Percentiles rank a stretch among this genome's conserved stretches.
Conservation (phyloP, 108 stramenopile genomes). For the Discostella pseudostelligera region DNA sequence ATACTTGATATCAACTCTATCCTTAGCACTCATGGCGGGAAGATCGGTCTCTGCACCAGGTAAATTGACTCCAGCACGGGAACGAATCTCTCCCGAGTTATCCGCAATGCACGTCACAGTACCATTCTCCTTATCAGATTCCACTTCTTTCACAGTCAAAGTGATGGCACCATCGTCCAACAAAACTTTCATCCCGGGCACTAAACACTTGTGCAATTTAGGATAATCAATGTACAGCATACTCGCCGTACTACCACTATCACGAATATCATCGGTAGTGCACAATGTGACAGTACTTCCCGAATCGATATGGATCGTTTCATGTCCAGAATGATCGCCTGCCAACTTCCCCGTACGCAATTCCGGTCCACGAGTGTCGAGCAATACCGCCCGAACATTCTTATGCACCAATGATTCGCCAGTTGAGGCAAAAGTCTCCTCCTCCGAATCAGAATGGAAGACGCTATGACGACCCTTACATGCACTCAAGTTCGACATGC, state of each 20-base stretch:
- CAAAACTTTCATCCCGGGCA: conserved; percentile 88
- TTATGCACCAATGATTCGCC: conserved; percentile 42
- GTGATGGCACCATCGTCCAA: conserved; percentile 95
- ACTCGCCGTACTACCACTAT: conserved; percentile 61
- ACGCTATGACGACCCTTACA: conserved; percentile 46
- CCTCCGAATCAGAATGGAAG: conserved; percentile 6
- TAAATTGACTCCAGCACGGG: conserved; percentile 96
- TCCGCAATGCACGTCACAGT: conserved; percentile 66
- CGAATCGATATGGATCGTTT: conserved; percentile 59
- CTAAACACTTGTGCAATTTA: conserved; percentile 54
- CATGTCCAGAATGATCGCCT: conserved; percentile 73
- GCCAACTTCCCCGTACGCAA: conserved; percentile 87
- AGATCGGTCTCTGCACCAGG: conserved; percentile 92
- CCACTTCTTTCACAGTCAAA: conserved; percentile 76
- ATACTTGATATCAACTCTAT: conserved; percentile 83
- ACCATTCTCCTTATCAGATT: conserved; percentile 47
- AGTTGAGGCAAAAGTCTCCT: conserved; percentile 17
- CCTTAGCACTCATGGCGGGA: conserved; percentile 89
- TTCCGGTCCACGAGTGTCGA: conserved; percentile 96
- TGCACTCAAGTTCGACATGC: conserved; percentile 74
- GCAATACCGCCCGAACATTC: conserved; percentile 77
- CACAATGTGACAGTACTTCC: conserved; percentile 67
- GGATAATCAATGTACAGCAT: conserved; percentile 83
- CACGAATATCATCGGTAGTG: conserved; percentile 52
- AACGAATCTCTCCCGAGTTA: conserved; percentile 83